Conservation (phyloP, 495 filamentous ascomycete genomes). For the Neurospora tetrasperma region DNA sequence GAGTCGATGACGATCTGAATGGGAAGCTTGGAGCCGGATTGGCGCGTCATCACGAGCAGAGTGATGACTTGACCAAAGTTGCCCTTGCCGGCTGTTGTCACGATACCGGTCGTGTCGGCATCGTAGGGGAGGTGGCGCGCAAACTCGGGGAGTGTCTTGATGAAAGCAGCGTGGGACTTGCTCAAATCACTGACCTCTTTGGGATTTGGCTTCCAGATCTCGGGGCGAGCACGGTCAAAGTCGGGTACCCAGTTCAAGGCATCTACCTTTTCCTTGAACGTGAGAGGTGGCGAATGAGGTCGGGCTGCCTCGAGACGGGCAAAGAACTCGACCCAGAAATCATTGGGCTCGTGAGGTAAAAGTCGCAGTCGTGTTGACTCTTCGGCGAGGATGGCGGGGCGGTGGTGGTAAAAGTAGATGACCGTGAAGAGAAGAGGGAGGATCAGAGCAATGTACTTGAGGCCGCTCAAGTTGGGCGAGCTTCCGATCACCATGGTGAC, state of each 20-base stretch:
- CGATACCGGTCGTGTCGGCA: constrained; percentile 41
- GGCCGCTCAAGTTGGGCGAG: not conserved
- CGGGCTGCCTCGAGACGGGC: constrained; percentile 7
- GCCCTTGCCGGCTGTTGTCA: constrained; percentile 29
- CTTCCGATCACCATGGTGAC: not conserved
- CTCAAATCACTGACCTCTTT: constrained; percentile 1
- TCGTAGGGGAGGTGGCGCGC: constrained; percentile 34
- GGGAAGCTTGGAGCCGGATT: constrained; percentile 44
- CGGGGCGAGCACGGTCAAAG: not conserved
- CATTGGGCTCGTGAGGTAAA: not conserved
- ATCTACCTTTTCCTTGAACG: not conserved
- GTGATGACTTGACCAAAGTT: constrained; percentile 30
- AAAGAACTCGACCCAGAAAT: constrained; percentile 14
- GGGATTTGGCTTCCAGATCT: not conserved
- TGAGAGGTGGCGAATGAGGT: not conserved
- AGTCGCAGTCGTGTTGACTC: not conserved
- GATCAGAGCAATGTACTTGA: not conserved
- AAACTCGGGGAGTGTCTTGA: constrained; percentile 26
- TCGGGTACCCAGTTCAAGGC: constrained; percentile 7
- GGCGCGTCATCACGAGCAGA: constrained; percentile 48
- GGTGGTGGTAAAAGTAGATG: constrained; percentile 1
- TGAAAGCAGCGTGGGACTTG: constrained; percentile 32
- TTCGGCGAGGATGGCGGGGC: not conserved
- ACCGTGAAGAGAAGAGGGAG: constrained; percentile 5
- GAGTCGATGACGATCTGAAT: constrained; percentile 50